phyloP scores from a whole-genome alignment of 2,329 filamentous ascomycete species.

The Fusarium kyushuense region DNA sequence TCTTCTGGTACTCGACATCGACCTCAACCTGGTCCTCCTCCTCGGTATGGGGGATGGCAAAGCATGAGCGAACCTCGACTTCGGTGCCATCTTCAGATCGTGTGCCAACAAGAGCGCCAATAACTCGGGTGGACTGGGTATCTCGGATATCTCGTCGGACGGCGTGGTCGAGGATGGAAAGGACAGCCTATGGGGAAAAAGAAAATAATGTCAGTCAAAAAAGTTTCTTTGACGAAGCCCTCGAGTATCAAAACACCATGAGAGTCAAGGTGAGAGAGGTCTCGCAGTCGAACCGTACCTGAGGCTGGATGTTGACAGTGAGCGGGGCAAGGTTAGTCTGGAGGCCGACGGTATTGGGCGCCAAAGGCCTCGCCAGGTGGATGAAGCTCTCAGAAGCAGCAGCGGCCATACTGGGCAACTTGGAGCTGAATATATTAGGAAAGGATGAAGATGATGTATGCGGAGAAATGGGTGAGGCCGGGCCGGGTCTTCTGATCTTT shows the following conservation, averaged over 20 bases:
- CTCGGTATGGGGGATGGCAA: conserved; percentile 98
- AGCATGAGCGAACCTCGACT: conserved; percentile 94
- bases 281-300: conserved; percentile 69
- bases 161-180: conserved; percentile 92
- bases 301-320: conserved; percentile 93
- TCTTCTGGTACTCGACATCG: conserved; percentile 99
- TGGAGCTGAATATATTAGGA: conserved; percentile 24
- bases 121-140: conserved; percentile 92
- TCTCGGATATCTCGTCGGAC: conserved; percentile 81
- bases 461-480: conserved; percentile 38
- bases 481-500: conserved; percentile 37
- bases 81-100: conserved; percentile 97
- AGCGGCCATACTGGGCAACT: conserved; percentile 78
- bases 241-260: conserved; percentile 14
- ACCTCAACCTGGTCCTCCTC: conserved; percentile 99
- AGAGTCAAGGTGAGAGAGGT: conserved; percentile 27
- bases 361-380: conserved; percentile 92
- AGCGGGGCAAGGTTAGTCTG: conserved; percentile 91
- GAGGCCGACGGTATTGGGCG: conserved; percentile 81
- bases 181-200: conserved; percentile 64
- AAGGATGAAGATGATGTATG: conserved; percentile 27
- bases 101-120: conserved; percentile 92
- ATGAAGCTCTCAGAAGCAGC: conserved; percentile 86
- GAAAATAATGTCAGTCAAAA: conserved; percentile 26
- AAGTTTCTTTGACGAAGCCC: not conserved